A percentile compares a stretch with the other conserved stretches of the same genome.
Evolutionary conservation across 768 basidiomycete genomes (phyloP).

Genomic region (Tephrocybe sp.): DNA sequence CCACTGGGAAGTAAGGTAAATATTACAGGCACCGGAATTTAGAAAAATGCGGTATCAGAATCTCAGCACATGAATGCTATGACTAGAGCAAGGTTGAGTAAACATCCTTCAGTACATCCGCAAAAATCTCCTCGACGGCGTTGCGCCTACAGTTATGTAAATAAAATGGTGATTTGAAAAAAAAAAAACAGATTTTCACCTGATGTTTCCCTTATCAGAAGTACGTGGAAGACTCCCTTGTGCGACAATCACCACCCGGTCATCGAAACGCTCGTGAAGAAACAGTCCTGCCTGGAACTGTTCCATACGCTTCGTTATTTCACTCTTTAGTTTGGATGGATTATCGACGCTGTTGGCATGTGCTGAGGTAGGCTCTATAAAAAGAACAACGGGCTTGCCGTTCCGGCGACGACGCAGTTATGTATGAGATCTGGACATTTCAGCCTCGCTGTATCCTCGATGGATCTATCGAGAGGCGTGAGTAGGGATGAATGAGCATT

Average conservation of each 20-base stretch:
- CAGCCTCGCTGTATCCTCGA: conserved; percentile 3
- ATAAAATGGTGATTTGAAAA: not conserved
- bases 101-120: not conserved
- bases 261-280: not conserved
- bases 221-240: not conserved
- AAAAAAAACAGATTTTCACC: not conserved
- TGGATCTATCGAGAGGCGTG: not conserved
- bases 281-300: not conserved
- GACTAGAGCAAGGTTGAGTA: not conserved
- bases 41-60: too few relatives aligned
- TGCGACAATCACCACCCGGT: not conserved
- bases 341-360: not conserved
- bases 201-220: not conserved
- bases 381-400: conserved; percentile 10
- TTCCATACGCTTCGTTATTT: not conserved
- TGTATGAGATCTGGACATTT: conserved; percentile 5
- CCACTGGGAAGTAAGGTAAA: too few relatives aligned
- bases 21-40: too few relatives aligned
- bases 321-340: not conserved
- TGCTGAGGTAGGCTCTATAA: conserved; percentile 1
- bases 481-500: not conserved
- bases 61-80: too few relatives aligned
- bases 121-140: not conserved
- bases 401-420: conserved; percentile 9
- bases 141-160: not conserved